Percentiles rank a stretch among this genome's conserved stretches.
These are phyloP conservation scores for Neocatenulostroma microsporum DNA, from an alignment of 2,329 filamentous ascomycete genomes.

Conservation along the genomic window DNA sequence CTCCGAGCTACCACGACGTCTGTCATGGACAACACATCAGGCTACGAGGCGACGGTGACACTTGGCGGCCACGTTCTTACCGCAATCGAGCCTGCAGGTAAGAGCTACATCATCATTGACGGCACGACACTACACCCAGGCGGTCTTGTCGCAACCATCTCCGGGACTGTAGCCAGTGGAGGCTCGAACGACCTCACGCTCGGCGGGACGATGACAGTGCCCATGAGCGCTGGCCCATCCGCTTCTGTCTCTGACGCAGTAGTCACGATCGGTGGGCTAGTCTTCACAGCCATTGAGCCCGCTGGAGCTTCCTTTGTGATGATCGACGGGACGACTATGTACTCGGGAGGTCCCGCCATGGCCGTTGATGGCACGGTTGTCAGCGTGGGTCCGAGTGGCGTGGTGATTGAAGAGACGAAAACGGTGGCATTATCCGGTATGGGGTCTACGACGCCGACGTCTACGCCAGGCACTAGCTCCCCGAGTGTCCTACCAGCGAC, in stretches of 20 bases:
- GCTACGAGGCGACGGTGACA: background rate
- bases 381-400: background rate
- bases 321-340: constrained; percentile 1
- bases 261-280: background rate
- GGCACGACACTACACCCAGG: constrained; percentile 2
- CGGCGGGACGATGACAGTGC: background rate
- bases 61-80: background rate
- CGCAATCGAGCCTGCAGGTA: background rate
- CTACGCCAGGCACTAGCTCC: no score
- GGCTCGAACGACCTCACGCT: background rate
- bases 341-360: background rate
- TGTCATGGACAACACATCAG: background rate
- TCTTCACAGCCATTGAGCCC: background rate
- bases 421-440: background rate
- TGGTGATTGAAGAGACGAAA: background rate
- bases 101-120: background rate
- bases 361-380: constrained; percentile 1
- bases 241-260: background rate
- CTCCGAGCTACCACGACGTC: background rate
- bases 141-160: background rate
- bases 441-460: no score
- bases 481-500: no score
- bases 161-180: background rate
- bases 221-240: no score
- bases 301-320: background rate